phyloP scores from a whole-genome alignment of 2,329 filamentous ascomycete genomes.

The Pseudogymnoascus sp. region DNA sequence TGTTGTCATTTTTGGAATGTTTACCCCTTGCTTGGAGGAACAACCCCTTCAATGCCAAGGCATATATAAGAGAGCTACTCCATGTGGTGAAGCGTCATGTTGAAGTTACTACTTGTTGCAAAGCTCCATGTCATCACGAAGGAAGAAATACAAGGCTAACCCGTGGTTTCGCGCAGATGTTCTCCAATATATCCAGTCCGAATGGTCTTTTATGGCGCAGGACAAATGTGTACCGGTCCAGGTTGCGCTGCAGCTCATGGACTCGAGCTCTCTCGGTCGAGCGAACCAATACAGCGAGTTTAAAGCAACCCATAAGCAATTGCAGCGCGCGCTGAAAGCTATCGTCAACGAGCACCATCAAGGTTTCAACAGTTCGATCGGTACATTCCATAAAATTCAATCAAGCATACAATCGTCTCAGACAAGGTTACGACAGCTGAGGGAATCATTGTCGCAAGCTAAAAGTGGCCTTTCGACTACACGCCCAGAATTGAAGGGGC shows the following conservation, averaged over 20 bases:
- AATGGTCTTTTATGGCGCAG: conserved; percentile 88
- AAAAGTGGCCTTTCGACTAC: conserved; percentile 75
- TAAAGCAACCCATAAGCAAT: conserved; percentile 69
- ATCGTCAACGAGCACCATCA: conserved; percentile 99
- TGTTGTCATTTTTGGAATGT: neutral
- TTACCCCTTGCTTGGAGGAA: neutral
- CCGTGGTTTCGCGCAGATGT: conserved; percentile 33
- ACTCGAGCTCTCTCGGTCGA: conserved; percentile 84
- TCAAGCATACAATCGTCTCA: conserved; percentile 85
- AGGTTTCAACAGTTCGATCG: conserved; percentile 97
- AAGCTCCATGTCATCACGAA: neutral
- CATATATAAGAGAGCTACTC: neutral
- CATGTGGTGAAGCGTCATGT: neutral
- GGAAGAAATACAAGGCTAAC: neutral
- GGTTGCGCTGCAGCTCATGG: conserved; percentile 87
- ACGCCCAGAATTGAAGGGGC: conserved; percentile 82
- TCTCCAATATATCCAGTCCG: conserved; percentile 72
- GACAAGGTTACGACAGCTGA: conserved; percentile 70
- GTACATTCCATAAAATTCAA: conserved; percentile 98
- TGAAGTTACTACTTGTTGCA: neutral
- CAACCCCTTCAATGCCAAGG: neutral
- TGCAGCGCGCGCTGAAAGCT: conserved; percentile 86
- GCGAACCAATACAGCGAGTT: conserved; percentile 85
- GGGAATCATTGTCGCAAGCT: conserved; percentile 71
- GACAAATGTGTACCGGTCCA: conserved; percentile 88